Percentiles rank a stretch among this genome's conserved stretches.
phyloP scores from a whole-genome alignment of 2,329 filamentous ascomycete genomes.

The Pseudopyricularia cyperi region DNA sequence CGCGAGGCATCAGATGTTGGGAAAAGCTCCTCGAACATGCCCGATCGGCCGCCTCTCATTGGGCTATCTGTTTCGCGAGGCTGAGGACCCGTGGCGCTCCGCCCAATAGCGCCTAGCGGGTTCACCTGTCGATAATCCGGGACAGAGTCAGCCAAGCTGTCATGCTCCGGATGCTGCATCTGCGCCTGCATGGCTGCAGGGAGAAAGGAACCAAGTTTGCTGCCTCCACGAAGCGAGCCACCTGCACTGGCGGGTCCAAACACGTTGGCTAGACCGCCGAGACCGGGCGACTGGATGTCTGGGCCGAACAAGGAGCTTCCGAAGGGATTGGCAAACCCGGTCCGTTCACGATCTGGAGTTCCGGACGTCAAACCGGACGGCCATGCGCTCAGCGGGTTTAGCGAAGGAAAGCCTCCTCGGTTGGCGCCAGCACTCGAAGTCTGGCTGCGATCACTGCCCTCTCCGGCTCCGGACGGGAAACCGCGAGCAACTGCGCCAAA shows the following conservation, averaged over 20 bases:
- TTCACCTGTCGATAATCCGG: conserved; percentile 48
- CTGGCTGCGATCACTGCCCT: conserved; percentile 81
- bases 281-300: conserved; percentile 61
- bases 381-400: conserved; percentile 52
- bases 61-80: conserved; percentile 47
- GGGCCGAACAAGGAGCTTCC: conserved; percentile 71
- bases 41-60: conserved; percentile 28
- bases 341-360: conserved; percentile 54
- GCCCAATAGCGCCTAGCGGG: conserved; percentile 54
- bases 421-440: conserved; percentile 79
- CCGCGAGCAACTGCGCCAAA: conserved; percentile 44
- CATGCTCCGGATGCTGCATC: conserved; percentile 63
- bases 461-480: conserved; percentile 36
- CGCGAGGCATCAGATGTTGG: conserved; percentile 5
- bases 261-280: conserved; percentile 45
- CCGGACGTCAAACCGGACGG: conserved; percentile 44
- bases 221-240: conserved; percentile 60
- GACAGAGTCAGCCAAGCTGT: conserved; percentile 40
- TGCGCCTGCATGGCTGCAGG: conserved; percentile 82
- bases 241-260: conserved; percentile 53
- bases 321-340: conserved; percentile 45
- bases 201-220: conserved; percentile 79
- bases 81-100: conserved; percentile 41
- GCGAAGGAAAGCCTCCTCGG: conserved; percentile 41
- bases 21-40: conserved; percentile 9